Evolutionary conservation across 225 moss, liverwort and hornwort species (phyloP).

Genomic region (Lunularia cruciata): DNA sequence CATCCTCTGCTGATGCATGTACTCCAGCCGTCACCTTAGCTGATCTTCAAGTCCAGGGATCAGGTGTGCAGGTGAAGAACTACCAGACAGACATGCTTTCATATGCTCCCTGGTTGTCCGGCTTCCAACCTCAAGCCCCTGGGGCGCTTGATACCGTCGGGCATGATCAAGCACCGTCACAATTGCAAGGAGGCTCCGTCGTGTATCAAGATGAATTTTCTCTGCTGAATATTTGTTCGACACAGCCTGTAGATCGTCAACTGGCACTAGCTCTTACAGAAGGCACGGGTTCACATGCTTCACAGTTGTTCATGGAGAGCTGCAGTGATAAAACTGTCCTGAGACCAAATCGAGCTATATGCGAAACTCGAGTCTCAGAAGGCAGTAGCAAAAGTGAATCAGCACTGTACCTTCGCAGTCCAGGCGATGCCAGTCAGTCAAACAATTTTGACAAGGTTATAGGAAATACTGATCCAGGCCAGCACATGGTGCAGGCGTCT

Average conservation of each 20-base stretch:
- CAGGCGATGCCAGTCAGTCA: background rate
- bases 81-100: conserved; percentile 38
- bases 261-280: background rate
- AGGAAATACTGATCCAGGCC: conserved; percentile 4
- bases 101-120: conserved; percentile 42
- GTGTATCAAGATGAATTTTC: conserved; percentile 24
- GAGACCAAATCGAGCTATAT: background rate
- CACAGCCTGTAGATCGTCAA: conserved; percentile 12
- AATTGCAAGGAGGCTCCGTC: background rate
- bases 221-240: conserved; percentile 26
- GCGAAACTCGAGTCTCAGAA: background rate
- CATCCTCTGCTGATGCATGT: conserved; percentile 9
- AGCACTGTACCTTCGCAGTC: background rate
- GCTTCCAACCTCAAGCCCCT: conserved; percentile 27
- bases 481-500: conserved; percentile 17
- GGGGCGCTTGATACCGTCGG: background rate
- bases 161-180: conserved; percentile 3
- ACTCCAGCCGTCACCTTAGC: conserved; percentile 2
- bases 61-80: background rate
- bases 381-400: conserved; percentile 9
- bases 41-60: conserved; percentile 12
- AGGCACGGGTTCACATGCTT: background rate
- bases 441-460: background rate
- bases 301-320: conserved; percentile 17
- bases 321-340: conserved; percentile 4